phyloP scores from a whole-genome alignment of 2,329 filamentous ascomycete species.

The Pseudohalonectria lignicola region DNA sequence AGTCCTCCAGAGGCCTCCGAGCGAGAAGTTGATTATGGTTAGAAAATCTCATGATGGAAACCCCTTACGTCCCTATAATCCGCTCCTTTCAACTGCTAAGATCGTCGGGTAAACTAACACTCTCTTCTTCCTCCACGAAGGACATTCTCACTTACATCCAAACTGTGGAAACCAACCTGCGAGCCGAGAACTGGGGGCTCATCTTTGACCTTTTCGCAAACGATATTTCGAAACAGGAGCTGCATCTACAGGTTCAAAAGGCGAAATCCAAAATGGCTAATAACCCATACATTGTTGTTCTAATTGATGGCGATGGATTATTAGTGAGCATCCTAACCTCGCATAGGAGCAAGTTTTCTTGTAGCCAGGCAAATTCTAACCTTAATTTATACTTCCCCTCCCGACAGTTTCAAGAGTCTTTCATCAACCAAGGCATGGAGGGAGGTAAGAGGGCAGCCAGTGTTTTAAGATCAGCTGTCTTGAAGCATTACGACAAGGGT shows the following conservation, averaged over 20 bases:
- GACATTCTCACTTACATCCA: conserved; percentile 36
- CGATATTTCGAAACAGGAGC: conserved; percentile 33
- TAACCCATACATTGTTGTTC: conserved; percentile 48
- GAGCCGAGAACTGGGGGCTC: conserved; percentile 31
- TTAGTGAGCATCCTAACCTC: no score
- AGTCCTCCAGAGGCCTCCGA: conserved; percentile 27
- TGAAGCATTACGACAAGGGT: conserved; percentile 30
- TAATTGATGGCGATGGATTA: conserved; percentile 54
- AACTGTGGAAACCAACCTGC: conserved; percentile 27
- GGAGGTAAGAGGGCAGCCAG: conserved; percentile 42
- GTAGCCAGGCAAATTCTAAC: no score
- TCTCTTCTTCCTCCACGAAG: no score
- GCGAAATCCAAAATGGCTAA: no score
- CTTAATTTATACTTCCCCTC: no score
- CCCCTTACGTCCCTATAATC: no score
- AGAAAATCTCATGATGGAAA: no score
- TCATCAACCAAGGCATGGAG: conserved; percentile 41
- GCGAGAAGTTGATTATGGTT: conserved; percentile 37
- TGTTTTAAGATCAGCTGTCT: conserved; percentile 34
- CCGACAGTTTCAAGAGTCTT: conserved; percentile 43
- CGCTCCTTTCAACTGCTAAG: no score
- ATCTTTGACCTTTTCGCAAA: conserved; percentile 38
- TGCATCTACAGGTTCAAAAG: conserved; percentile 37
- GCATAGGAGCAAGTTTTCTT: no score
- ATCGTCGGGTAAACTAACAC: neutral